Percentiles rank a stretch among this genome's conserved stretches.
Evolutionary conservation across 2,329 filamentous ascomycete genomes (phyloP).

Genomic region (Aspergillus hortae): DNA sequence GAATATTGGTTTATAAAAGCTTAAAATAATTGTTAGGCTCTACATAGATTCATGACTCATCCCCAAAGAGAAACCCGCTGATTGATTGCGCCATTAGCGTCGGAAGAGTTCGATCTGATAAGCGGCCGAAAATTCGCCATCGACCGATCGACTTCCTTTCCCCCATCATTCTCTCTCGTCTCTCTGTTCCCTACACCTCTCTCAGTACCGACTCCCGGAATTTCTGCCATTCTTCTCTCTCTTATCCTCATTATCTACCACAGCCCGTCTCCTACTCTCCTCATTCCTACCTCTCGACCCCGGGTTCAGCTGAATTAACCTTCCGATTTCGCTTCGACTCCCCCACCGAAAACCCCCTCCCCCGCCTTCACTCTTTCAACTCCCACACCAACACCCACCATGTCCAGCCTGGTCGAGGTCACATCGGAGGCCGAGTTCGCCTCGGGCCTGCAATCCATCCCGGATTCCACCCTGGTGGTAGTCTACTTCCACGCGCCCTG

Average conservation of each 20-base stretch:
- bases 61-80: too few relatives aligned
- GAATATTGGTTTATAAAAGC: too few relatives aligned
- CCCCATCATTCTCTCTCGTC: conserved; percentile 6
- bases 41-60: too few relatives aligned
- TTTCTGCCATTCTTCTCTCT: neutral
- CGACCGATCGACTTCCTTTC: conserved; percentile 9
- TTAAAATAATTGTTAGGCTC: too few relatives aligned
- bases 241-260: neutral
- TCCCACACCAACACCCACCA: conserved; percentile 35
- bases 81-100: neutral
- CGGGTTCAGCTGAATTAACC: neutral
- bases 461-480: conserved; percentile 69
- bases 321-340: neutral
- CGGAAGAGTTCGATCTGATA: conserved; percentile 28
- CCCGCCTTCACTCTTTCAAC: neutral
- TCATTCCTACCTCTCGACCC: neutral
- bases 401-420: conserved; percentile 78
- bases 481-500: conserved; percentile 96
- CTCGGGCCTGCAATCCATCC: conserved; percentile 61
- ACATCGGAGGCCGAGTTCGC: conserved; percentile 70
- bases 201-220: neutral
- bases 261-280: neutral
- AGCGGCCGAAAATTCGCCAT: conserved; percentile 24
- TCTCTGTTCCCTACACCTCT: neutral
- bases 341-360: neutral